These are phyloP conservation scores for Acidomyces sp. DNA, from an alignment of 495 filamentous ascomycete species.

Conservation along the genomic window DNA sequence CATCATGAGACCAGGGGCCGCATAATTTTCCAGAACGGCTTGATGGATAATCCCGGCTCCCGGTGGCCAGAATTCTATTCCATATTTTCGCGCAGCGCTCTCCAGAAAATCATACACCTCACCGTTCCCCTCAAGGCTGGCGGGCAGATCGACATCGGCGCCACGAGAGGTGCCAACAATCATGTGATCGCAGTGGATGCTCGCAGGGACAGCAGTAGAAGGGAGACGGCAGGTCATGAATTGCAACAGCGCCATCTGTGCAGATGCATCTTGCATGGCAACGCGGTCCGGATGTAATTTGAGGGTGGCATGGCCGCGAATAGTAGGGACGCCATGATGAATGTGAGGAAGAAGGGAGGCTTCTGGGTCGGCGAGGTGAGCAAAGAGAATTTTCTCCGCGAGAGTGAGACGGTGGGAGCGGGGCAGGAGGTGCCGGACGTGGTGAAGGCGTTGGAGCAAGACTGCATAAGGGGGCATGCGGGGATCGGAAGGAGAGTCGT, in stretches of 20 bases:
- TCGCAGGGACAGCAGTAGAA: slow-evolving; percentile 87
- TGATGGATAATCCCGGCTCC: slow-evolving; percentile 99
- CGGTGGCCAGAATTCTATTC: slow-evolving; percentile 97
- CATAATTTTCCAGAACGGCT: slow-evolving; percentile 95
- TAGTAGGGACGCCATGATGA: slow-evolving; percentile 61
- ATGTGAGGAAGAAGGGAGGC: slow-evolving; percentile 72
- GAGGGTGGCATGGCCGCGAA: slow-evolving; percentile 81
- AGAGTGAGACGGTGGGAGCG: slow-evolving; percentile 63
- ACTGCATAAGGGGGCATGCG: slow-evolving; percentile 53
- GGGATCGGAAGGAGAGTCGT: slow-evolving; percentile 17
- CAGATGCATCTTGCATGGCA: slow-evolving; percentile 97
- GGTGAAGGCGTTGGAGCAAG: slow-evolving; percentile 42
- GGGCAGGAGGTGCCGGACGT: slow-evolving; percentile 58
- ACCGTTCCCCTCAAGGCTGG: slow-evolving; percentile 80
- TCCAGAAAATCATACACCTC: slow-evolving; percentile 97
- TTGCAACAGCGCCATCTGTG: slow-evolving; percentile 94
- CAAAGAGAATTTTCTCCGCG: slow-evolving; percentile 95
- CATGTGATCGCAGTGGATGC: slow-evolving; percentile 98
- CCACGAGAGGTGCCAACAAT: slow-evolving; percentile 90
- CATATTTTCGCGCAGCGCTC: slow-evolving; percentile 87
- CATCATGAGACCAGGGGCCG: slow-evolving; percentile 97
- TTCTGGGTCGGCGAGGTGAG: slow-evolving; percentile 76
- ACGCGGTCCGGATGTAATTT: slow-evolving; percentile 97
- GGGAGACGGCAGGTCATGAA: slow-evolving; percentile 95
- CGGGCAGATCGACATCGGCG: slow-evolving; percentile 74